phyloP scores from a whole-genome alignment of 2,329 filamentous ascomycete species.

The Ophiostoma sp. region DNA sequence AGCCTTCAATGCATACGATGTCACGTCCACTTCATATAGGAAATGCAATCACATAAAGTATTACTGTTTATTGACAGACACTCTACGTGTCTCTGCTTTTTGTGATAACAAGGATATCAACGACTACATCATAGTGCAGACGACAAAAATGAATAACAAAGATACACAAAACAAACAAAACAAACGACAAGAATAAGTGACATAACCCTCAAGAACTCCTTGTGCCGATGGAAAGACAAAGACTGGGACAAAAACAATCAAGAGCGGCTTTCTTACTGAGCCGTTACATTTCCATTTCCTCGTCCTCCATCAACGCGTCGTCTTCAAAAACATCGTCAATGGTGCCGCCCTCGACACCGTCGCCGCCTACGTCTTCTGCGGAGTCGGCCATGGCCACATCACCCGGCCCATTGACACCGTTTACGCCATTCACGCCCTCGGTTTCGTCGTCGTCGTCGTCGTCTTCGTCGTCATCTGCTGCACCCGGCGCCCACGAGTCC shows the following conservation, averaged over 20 bases:
- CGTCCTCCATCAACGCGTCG: constrained; percentile 33
- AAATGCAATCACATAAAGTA: neutral
- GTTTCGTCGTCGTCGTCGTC: constrained; percentile 42
- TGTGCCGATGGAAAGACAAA: neutral
- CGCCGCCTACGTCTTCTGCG: constrained; percentile 50
- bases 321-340: constrained; percentile 46
- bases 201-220: neutral
- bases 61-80: neutral
- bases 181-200: neutral
- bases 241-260: neutral
- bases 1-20: neutral
- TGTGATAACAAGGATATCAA: neutral
- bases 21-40: neutral
- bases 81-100: constrained; percentile 1
- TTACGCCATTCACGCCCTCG: constrained; percentile 30
- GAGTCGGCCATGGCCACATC: constrained; percentile 24
- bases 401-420: constrained; percentile 30
- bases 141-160: neutral
- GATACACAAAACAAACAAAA: neutral
- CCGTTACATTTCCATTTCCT: constrained; percentile 35
- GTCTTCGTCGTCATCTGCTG: constrained; percentile 40
- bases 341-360: constrained; percentile 49
- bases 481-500: constrained; percentile 49
- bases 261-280: neutral
- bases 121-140: neutral